Conservation (phyloP, 306 rosid genomes). For the Castanospermum australe region DNA sequence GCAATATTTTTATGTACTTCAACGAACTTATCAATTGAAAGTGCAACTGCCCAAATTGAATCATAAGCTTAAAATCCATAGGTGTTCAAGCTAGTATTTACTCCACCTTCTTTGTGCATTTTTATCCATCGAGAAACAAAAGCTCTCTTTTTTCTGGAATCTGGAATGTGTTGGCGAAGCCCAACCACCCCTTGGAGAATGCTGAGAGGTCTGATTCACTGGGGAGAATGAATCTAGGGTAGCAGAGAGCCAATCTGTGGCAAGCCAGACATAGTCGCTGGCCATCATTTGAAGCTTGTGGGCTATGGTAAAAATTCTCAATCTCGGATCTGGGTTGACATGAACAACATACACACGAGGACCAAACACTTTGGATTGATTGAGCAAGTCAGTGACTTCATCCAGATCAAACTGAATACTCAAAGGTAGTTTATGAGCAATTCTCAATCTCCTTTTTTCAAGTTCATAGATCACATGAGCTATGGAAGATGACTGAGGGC, state of each 20-base stretch:
- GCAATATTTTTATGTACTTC: conserved; percentile 39
- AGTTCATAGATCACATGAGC: conserved; percentile 54
- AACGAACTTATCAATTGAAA: conserved; percentile 41
- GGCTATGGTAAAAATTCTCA: conserved; percentile 46
- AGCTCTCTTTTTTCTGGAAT: conserved; percentile 37
- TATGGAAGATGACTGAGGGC: conserved; percentile 59
- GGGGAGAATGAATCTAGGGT: conserved; percentile 52
- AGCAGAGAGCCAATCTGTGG: conserved; percentile 65
- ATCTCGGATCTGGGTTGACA: conserved; percentile 41
- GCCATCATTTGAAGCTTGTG: conserved; percentile 53
- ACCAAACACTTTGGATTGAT: conserved; percentile 41
- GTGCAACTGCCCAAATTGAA: conserved; percentile 54
- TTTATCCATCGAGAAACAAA: conserved; percentile 47
- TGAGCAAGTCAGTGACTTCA: conserved; percentile 37
- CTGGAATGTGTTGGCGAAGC: conserved; percentile 50
- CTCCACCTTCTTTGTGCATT: conserved; percentile 33
- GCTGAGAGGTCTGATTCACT: conserved; percentile 10
- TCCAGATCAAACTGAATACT: conserved; percentile 28
- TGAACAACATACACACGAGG: conserved; percentile 61
- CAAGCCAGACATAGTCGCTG: conserved; percentile 51
- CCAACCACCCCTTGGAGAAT: conserved; percentile 54
- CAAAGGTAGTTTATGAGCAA: conserved; percentile 47
- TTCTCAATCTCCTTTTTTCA: conserved; percentile 20
- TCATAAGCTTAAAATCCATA: conserved; percentile 65
- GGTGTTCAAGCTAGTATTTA: conserved; percentile 35